Evolutionary conservation across 352 stramenopile genomes (phyloP).

Genomic region (Globisporangium nodosum): DNA sequence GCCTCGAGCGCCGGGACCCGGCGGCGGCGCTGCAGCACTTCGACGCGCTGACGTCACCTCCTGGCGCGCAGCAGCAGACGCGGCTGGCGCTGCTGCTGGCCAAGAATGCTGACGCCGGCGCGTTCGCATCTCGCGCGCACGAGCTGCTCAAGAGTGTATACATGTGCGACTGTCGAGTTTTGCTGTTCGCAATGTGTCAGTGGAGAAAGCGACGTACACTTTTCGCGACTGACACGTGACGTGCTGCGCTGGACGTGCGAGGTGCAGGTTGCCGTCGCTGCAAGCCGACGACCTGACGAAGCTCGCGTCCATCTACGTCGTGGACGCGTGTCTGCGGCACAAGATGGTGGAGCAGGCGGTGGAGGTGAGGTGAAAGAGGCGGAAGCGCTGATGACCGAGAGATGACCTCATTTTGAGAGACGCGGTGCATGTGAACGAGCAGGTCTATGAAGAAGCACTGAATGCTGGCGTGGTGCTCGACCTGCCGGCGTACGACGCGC

Average conservation of each 20-base stretch:
- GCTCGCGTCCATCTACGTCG: conserved; percentile 58
- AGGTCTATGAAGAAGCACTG: conserved; percentile 41
- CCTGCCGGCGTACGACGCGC: conserved; percentile 42
- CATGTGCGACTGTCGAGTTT: conserved; percentile 9
- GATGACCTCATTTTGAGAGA: too few relatives aligned
- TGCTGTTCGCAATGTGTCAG: not conserved
- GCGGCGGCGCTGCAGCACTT: conserved; percentile 41
- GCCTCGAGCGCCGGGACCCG: conserved; percentile 23
- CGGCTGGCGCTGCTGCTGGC: conserved; percentile 59
- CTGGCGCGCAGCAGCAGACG: conserved; percentile 31
- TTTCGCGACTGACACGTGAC: not conserved
- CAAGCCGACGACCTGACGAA: conserved; percentile 56
- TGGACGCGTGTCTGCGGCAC: conserved; percentile 52
- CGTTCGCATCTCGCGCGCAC: conserved; percentile 19
- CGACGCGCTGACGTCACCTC: conserved; percentile 31
- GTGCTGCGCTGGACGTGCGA: not conserved
- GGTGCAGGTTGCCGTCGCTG: conserved; percentile 22
- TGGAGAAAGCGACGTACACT: not conserved
- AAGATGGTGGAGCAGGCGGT: conserved; percentile 42
- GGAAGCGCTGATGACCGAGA: too few relatives aligned
- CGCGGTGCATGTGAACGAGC: not conserved
- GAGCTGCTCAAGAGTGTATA: conserved; percentile 31
- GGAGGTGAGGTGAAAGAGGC: conserved; percentile 13
- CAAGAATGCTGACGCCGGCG: conserved; percentile 34
- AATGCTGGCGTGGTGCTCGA: conserved; percentile 48